These are phyloP conservation scores for Dendrostoma leiphaemia DNA, from an alignment of 2,329 filamentous ascomycete species.

Conservation along the genomic window DNA sequence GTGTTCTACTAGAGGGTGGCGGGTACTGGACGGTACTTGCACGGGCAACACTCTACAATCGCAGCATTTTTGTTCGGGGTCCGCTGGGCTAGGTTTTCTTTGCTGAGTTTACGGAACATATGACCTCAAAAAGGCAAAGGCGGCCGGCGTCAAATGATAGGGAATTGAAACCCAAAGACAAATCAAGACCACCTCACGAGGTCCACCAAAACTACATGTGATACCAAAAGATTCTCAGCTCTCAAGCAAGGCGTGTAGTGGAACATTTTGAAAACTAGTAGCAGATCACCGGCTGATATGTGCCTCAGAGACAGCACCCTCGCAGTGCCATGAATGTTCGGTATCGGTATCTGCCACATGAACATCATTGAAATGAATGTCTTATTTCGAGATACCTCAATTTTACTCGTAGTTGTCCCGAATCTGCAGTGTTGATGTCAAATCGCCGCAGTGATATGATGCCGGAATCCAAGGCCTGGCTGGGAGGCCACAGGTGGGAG, in stretches of 20 bases:
- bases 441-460: neutral
- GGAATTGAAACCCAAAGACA: slow-evolving; percentile 56
- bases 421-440: no score
- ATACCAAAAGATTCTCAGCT: slow-evolving; percentile 19
- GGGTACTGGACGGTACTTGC: slow-evolving; percentile 38
- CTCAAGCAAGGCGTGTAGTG: slow-evolving; percentile 14
- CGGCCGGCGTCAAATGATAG: slow-evolving; percentile 65
- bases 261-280: slow-evolving; percentile 29
- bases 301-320: neutral
- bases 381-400: no score
- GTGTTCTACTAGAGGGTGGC: slow-evolving; percentile 29
- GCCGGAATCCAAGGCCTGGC: neutral
- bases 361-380: no score
- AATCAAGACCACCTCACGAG: slow-evolving; percentile 21
- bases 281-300: neutral
- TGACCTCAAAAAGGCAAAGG: slow-evolving; percentile 40
- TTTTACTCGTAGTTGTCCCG: no score
- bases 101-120: slow-evolving; percentile 58
- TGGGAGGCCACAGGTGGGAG: slow-evolving; percentile 22
- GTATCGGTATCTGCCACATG: no score
- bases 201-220: slow-evolving; percentile 35
- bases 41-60: slow-evolving; percentile 37
- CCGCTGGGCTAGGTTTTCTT: slow-evolving; percentile 49
- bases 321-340: neutral
- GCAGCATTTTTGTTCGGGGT: slow-evolving; percentile 45